Base-by-base conservation (phyloP, 108 stramenopile genomes). In the Cyclostephanos invisitatus region DNA sequence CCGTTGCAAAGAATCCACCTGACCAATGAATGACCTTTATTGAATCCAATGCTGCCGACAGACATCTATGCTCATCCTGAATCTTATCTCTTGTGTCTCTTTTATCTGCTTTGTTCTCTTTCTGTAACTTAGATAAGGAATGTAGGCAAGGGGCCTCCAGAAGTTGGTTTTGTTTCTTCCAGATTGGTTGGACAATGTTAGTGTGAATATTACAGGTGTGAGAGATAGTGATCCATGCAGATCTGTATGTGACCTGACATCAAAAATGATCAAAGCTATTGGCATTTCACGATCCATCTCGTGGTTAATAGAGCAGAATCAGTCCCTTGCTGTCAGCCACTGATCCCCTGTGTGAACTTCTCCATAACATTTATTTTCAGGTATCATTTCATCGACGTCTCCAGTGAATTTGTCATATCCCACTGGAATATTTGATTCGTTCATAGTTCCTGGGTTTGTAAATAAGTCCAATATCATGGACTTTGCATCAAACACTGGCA, bases 81-180 rank as follows among this genome's bases (percentile, higher is more conserved):
- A 53, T 25, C 7, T 53, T 53, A 20, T 53, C 51, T 10, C 21
- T 53, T 9, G 51, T 53, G 18, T 53, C 18, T 25, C 20, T 25
- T 20, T 24, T 3, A 25, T 53, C 24, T 24, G 51, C 20, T 20
- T 53, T 53, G 7, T 25, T n/a, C n/a, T 25, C 57, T 58, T 25
- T 24, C 57, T 29, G 14, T 58, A 28, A 17, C 17, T 29, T 7
- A 58, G 24, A 29, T 58, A 32, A 10, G 57, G 57, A 29, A 58
- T 25, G 14, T 58, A 58, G 28, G 29, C 57, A 25, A 58, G 25
- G 10, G 57, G 57, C 57, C 57, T 28, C 57, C 57, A 58, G 28
- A 25, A 58, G 3, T 29, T 29, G 5, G 28, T 17, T 2, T 58
- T 58, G 8, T 58, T 58, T 28, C 57, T 24, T 17, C 11, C 57